Percentiles rank a stretch among this genome's conserved stretches.
phyloP scores from a whole-genome alignment of 306 rosid genomes.

The Lagenaria siceraria region DNA sequence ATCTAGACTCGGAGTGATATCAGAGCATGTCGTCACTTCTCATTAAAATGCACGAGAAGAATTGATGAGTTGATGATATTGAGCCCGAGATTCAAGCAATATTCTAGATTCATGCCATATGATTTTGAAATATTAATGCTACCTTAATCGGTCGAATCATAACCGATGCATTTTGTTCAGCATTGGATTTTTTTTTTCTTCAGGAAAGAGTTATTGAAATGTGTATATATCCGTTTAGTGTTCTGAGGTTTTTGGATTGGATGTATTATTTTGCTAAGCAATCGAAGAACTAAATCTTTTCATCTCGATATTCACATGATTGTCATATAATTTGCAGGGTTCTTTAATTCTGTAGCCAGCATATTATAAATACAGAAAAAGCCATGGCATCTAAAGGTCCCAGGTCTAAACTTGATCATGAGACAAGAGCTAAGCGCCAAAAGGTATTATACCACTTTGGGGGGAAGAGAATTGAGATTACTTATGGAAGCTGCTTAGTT shows the following conservation, averaged over 20 bases:
- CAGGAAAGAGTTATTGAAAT: background rate
- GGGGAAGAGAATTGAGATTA: background rate
- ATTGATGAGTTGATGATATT: background rate
- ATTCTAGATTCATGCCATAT: background rate
- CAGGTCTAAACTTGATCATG: conserved; percentile 73
- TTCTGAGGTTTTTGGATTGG: background rate
- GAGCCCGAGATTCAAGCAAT: background rate
- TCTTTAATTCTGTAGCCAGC: background rate
- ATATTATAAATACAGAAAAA: background rate
- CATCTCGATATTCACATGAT: background rate
- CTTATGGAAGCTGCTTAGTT: background rate
- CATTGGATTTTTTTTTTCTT: background rate
- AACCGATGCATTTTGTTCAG: background rate
- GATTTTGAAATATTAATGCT: background rate
- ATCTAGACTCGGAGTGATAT: background rate
- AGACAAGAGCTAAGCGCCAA: conserved; percentile 66
- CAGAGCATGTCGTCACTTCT: background rate
- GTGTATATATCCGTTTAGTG: background rate
- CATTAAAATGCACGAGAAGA: background rate
- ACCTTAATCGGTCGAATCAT: background rate
- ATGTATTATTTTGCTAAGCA: background rate
- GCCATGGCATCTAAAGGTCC: conserved; percentile 89
- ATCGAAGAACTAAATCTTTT: background rate
- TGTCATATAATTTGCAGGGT: background rate
- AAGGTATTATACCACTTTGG: conserved; percentile 40